Base-by-base conservation (phyloP, 371 early-diverging fungal species). In the Apophysomyces sp. region DNA sequence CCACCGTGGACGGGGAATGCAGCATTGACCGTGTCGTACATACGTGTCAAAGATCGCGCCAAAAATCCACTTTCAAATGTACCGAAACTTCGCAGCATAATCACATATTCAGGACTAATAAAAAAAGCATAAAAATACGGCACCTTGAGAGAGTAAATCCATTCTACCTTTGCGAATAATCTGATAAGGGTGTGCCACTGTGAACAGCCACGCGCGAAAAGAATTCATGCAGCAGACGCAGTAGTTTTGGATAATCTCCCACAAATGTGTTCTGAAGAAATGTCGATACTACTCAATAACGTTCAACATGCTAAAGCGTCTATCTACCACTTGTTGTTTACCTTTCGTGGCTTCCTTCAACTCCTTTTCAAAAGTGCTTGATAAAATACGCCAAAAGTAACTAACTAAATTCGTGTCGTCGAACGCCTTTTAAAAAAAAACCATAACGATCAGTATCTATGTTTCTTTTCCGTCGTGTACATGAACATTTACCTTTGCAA, bases 161-260 rank as follows among this genome's bases (percentile, higher is more conserved):
- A 24, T 31, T 13, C 36, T 64, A 81, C 84, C 82, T 84, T 67
- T 88, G 85, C 15, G 80, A 78, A 62, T 86, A 82, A 34, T 84
- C 85, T 12, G 76, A 67, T 2, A 81, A 52, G 0, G 72, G 53
- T 4, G 69, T 75, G 7, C 81, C 86, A 61, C 77, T 86, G 58
- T 85, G 80, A 29, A 90, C 73, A 6, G 86, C 81, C 2, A 92
- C 80, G n/a, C 91, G 76, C 8, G 84, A 80, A 71, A 92, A 91
- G 63, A 92, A 86, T 58, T 91, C 91, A 57, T 88, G 87, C 60
- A 93, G 73, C 4, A 92, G 62, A 12, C 91, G 88, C 52, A 93
- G 67, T 4, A 94, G 61, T 55, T 84, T 84, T 13, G 92, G 92
- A 67, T 92, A 94, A 9, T 92, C 92, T 8, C 81, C 81, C 49